Percentiles rank a stretch among this genome's conserved stretches.
Conservation (phyloP, 1,139 yeast species). For the Suhomyces yuchorum region DNA sequence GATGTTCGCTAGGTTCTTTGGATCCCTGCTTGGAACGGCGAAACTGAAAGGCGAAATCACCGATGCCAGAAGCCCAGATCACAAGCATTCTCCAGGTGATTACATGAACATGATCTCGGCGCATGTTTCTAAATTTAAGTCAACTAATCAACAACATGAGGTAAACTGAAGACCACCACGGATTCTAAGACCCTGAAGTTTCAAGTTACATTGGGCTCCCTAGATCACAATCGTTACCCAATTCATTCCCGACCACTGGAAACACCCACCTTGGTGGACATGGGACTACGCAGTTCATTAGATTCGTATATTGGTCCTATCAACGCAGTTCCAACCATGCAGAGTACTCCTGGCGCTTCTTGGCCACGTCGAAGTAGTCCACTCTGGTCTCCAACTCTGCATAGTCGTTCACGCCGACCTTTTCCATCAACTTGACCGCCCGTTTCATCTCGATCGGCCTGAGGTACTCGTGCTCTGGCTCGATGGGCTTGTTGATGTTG, state of each 20-base stretch:
- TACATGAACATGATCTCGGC: neutral
- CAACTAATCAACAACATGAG: too few relatives aligned
- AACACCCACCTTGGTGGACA: too few relatives aligned
- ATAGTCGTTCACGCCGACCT: conserved; percentile 46
- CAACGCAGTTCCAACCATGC: conserved; percentile 32
- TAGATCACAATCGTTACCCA: too few relatives aligned
- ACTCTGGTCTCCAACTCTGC: conserved; percentile 46
- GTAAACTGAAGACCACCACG: too few relatives aligned
- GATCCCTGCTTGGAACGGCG: too few relatives aligned
- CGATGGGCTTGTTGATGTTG: conserved; percentile 20
- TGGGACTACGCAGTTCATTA: neutral
- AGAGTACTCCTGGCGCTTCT: conserved; percentile 43
- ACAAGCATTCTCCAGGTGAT: neutral
- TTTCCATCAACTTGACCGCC: conserved; percentile 48
- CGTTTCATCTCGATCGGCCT: conserved; percentile 50
- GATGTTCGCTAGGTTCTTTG: too few relatives aligned
- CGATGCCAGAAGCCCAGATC: too few relatives aligned
- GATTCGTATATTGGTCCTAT: neutral
- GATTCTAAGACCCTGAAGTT: too few relatives aligned
- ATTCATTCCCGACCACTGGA: too few relatives aligned
- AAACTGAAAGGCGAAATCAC: too few relatives aligned
- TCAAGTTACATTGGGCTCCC: too few relatives aligned
- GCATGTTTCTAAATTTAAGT: neutral
- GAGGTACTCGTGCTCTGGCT: conserved; percentile 32
- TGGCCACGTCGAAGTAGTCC: conserved; percentile 46